Conservation (phyloP, 1,284 basidiomycete species). For the Sanghuangporus weigelae region DNA sequence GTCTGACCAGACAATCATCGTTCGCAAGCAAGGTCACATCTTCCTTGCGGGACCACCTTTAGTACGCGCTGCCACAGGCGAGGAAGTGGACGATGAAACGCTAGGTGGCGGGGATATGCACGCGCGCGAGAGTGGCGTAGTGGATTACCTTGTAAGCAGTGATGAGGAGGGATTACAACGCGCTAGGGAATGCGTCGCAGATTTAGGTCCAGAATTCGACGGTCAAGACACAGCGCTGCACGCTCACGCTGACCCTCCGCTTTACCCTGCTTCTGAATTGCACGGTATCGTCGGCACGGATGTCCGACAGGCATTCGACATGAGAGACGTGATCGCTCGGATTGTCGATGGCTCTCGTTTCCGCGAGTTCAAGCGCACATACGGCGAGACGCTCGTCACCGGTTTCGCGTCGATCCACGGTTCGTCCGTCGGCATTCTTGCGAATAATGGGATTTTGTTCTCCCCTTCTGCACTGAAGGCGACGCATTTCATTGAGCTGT, state of each 20-base stretch:
- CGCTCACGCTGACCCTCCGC: constrained; percentile 56
- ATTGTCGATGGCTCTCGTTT: constrained; percentile 90
- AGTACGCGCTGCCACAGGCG: constrained; percentile 93
- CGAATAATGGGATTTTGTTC: constrained; percentile 93
- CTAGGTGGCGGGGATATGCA: constrained; percentile 94
- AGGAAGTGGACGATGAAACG: constrained; percentile 89
- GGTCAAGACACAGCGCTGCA: constrained; percentile 3
- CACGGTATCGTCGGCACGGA: constrained; percentile 92
- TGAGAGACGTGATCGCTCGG: constrained; percentile 89
- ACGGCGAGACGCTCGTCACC: constrained; percentile 86
- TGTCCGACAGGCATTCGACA: constrained; percentile 83
- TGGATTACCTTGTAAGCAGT: constrained; percentile 85
- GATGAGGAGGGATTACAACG: constrained; percentile 88
- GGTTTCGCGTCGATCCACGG: constrained; percentile 91
- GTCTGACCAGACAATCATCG: constrained; percentile 95
- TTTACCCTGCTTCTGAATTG: constrained; percentile 78
- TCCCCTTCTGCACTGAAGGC: constrained; percentile 92
- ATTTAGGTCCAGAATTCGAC: constrained; percentile 49
- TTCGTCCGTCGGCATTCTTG: constrained; percentile 84
- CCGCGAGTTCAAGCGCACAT: constrained; percentile 94
- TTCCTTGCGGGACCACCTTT: constrained; percentile 96
- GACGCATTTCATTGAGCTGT: constrained; percentile 92
- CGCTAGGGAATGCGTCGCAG: constrained; percentile 76
- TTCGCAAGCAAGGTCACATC: constrained; percentile 88
- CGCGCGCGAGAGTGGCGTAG: constrained; percentile 89